Base-by-base conservation (phyloP, 2,329 filamentous ascomycete genomes). In the Acrocalymma vagum region DNA sequence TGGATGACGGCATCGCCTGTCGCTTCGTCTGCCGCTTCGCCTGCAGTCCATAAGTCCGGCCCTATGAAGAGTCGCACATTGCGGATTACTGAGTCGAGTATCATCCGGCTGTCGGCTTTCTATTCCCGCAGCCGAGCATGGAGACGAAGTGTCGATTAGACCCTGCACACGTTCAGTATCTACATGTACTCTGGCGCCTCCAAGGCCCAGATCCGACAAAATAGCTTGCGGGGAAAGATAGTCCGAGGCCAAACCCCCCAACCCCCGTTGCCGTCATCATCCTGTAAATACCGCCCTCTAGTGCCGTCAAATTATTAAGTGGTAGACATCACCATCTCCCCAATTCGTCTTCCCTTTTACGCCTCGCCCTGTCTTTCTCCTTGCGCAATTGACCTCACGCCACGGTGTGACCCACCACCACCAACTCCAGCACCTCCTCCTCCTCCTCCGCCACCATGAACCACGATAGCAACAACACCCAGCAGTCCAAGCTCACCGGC, bases 401-500 rank as follows among this genome's bases (percentile, higher is more conserved):
- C 26, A 29, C 43, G 18, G n/a, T n/a, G n/a, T n/a, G n/a, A n/a
- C n/a, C n/a, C n/a, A n/a, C n/a, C n/a, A n/a, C n/a, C n/a, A n/a
- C n/a, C n/a, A n/a, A n/a, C n/a, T n/a, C n/a, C n/a, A n/a, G n/a
- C n/a, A n/a, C n/a, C n/a, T n/a, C 33, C 27, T 29, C 48, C 33
- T 28, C 36, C 31, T 16, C 18, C 42, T 29, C 44, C 42, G 57
- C 58, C 50, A 63, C 54, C 42, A 76, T 76, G 73, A 76, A 75
- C 42, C 73, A 54, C 62, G 51, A 68, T 28, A 71, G 67, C 63
- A 72, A 71, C 51, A 47, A 71, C 48, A 72, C 65, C 31, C 69
- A 73, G 53, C 53, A 51, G 38, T 53, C 58, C 23, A 74, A 76
- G 68, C 73, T 78, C 53, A 73, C 69, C 4, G 74, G 73, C 40